These are phyloP conservation scores for Carex pumila DNA, from an alignment of 176 grass and related monocot species.

Conservation along the genomic window DNA sequence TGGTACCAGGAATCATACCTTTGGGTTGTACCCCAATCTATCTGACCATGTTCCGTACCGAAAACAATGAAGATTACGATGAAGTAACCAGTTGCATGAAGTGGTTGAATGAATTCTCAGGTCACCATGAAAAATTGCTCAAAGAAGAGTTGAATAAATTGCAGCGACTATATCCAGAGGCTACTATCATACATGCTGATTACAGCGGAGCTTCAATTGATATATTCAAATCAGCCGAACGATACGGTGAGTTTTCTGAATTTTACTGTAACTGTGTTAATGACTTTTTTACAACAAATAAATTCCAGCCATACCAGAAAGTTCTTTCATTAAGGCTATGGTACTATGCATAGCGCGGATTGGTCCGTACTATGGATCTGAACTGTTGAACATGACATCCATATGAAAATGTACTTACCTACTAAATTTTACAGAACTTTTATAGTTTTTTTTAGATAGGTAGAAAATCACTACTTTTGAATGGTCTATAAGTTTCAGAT, in stretches of 20 bases:
- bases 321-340: no score
- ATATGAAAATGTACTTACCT: no score
- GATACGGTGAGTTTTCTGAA: not conserved
- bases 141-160: not conserved
- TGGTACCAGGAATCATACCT: constrained; percentile 25
- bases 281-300: not conserved
- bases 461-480: no score
- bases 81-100: constrained; percentile 3
- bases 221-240: constrained; percentile 2
- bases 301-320: not conserved
- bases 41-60: constrained; percentile 6
- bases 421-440: no score
- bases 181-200: constrained; percentile 8
- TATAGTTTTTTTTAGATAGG: no score
- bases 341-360: no score
- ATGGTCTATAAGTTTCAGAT: no score
- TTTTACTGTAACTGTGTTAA: not conserved
- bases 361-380: no score
- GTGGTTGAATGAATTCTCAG: constrained; percentile 28
- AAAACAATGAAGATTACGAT: constrained; percentile 5
- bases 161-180: not conserved
- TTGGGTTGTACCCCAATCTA: constrained; percentile 18
- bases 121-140: not conserved
- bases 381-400: no score
- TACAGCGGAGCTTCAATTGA: not conserved